Base-by-base conservation (phyloP, 1,139 yeast genomes). In the Lodderomyces orthopsilosis region DNA sequence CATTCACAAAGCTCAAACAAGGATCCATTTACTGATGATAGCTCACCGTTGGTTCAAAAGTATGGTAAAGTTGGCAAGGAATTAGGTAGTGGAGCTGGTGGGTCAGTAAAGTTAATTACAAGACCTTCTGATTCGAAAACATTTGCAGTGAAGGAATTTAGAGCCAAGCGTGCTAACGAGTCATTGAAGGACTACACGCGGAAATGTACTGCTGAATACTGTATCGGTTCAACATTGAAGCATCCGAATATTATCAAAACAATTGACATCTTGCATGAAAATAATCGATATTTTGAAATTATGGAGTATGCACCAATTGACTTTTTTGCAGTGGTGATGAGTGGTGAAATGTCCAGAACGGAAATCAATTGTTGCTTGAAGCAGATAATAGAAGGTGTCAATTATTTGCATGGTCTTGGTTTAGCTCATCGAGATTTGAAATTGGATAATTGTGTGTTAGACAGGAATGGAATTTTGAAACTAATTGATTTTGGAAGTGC, bases 271-370 rank as follows among this genome's bases (percentile, higher is more conserved):
- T 81, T 91, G 46, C 86, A 88, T 57, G 97, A 90, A 56, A 84
- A 83, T 52, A 87, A 83, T 49, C 80, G 90, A 52, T 88, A 88
- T 59, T 93, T 83, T 62, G 97, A 94, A 63, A 91, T 94, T 40
- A 93, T 94, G 98, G 98, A 94, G 62, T 94, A 88, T 61, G 94
- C 97, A 46, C 97, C 96, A 17, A 86, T 85, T 47, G 99, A 94
- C 65, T 85, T 91, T 61, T 94, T 94, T 68, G 96, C 97, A 2
- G 91, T 93, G 40, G 98, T 94, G 35, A 94, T 94, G 99, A 85
- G 95, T 41, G 96, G 96, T 36, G 80, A 84, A 54, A 90, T 94
- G 98, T 72, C 87, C 13, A 74, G 85, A 51, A 80, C 77, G 40
- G 98, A 94, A 63, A 79, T 93, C 27, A 84, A 87, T 57, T 91